Evolutionary conservation across 2,329 filamentous ascomycete species (phyloP).

Genomic region (Endocalyx cinctus): DNA sequence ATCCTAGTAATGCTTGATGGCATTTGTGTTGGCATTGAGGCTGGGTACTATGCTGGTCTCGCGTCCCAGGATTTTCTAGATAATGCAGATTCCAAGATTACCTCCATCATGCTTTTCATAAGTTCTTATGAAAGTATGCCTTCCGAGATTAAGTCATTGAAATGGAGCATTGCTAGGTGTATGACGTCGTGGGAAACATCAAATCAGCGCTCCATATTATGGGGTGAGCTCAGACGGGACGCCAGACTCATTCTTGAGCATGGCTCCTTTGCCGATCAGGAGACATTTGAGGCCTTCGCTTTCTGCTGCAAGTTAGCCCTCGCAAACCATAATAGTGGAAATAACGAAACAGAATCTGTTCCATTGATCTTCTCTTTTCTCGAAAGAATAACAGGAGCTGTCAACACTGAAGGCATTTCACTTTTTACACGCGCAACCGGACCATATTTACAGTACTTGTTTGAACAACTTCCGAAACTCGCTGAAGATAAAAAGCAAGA

Average conservation of each 20-base stretch:
- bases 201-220: constrained; percentile 19
- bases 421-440: constrained; percentile 7
- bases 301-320: constrained; percentile 24
- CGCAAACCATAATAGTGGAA: constrained; percentile 21
- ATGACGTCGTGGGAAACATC: constrained; percentile 23
- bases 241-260: constrained; percentile 22
- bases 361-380: constrained; percentile 19
- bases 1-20: constrained; percentile 33
- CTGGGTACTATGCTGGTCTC: constrained; percentile 30
- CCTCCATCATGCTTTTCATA: constrained; percentile 26
- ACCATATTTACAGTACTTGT: constrained; percentile 20
- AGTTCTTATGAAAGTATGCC: constrained; percentile 15
- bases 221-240: constrained; percentile 17
- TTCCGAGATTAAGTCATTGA: constrained; percentile 18
- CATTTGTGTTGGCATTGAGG: constrained; percentile 30
- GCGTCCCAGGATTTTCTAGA: constrained; percentile 27
- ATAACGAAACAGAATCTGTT: constrained; percentile 18
- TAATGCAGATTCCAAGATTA: constrained; percentile 25
- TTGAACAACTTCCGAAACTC: constrained; percentile 19
- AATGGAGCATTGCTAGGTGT: constrained; percentile 23
- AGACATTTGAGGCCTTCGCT: constrained; percentile 25
- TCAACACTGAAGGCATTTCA: constrained; percentile 10
- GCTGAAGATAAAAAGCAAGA: constrained; percentile 17
- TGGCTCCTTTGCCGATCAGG: constrained; percentile 11
- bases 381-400: constrained; percentile 14